Percentiles rank a stretch among this genome's conserved stretches.
Conservation (phyloP, 2,329 filamentous ascomycete species). For the Geosmithia flava region DNA sequence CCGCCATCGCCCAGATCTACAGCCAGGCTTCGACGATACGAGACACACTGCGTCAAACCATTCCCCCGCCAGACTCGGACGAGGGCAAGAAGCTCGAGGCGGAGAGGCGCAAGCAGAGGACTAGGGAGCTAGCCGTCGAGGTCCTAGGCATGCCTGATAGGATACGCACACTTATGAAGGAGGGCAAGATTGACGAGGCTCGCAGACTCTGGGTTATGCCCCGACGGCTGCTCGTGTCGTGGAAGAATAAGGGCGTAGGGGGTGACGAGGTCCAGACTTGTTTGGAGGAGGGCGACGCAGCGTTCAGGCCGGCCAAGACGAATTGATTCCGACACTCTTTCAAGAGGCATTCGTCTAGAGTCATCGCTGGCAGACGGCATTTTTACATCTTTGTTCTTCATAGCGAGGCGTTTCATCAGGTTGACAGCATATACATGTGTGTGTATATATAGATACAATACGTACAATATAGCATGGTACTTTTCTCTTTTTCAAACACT, state of each 20-base stretch:
- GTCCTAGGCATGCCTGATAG: slow-evolving; percentile 49
- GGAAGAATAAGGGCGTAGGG: slow-evolving; percentile 42
- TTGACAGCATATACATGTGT: background rate
- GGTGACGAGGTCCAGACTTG: slow-evolving; percentile 40
- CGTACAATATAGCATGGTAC: background rate
- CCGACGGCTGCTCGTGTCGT: slow-evolving; percentile 34
- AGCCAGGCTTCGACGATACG: slow-evolving; percentile 43
- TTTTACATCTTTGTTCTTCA: background rate
- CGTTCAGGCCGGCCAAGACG: slow-evolving; percentile 16
- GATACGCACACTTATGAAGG: slow-evolving; percentile 42
- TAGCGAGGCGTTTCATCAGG: background rate
- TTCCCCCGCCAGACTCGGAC: slow-evolving; percentile 32
- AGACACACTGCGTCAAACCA: slow-evolving; percentile 32
- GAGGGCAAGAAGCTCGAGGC: slow-evolving; percentile 20
- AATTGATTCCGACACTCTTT: background rate
- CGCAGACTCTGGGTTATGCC: slow-evolving; percentile 43
- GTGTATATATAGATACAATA: background rate
- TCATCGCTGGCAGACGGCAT: no score
- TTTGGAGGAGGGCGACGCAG: slow-evolving; percentile 42
- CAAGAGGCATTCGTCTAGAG: no score
- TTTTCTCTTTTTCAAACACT: background rate
- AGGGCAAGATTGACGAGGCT: slow-evolving; percentile 50
- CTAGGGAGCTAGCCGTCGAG: slow-evolving; percentile 47
- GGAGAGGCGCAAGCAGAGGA: slow-evolving; percentile 20
- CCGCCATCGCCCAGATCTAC: slow-evolving; percentile 65